Evolutionary conservation across 2,329 filamentous ascomycete genomes (phyloP), one percentile per base, ranked within the genome.

Genomic region (Pestalotiopsis sp.): DNA sequence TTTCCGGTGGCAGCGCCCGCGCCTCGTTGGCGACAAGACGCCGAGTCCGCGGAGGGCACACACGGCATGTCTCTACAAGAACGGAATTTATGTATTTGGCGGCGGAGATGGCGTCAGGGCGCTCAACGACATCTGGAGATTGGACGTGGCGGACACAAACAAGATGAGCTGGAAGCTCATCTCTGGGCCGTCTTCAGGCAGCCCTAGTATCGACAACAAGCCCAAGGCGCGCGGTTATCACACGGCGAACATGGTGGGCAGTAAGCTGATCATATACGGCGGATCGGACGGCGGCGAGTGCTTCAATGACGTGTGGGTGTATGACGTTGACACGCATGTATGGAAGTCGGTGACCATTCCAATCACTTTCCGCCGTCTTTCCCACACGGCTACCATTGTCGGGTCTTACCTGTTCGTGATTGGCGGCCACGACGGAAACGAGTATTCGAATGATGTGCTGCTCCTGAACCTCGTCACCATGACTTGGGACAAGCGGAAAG

Each of bases 301-400:
- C 79, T 92, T 92, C 80, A 87, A 90, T 76, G 90, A 92, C 75
- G 90, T 92, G 56, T 92, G 90, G 90, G 87, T 92, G 38, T 92
- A 91, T 80, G 90, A 92, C 76, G 87, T 92, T 5, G 90, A 92
- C 65, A 85, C 83, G 52, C 83, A 86, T 68, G 72, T 82, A 27
- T 92, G 91, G 89, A 87, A 86, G 70, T 76, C 82, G 6, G 90
- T 91, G 67, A 77, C 82, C 68, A 89, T 91, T 27, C 85, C 89
- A 23, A 76, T 87, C 45, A 87, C 88, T n/a, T 91, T 86, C 77
- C 86, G 89, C 52, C 87, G 90, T 23, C 83, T 92, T 65, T 91
- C 89, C 27, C 90, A 92, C 76, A 91, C 90, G 31, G 87, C 90
- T 57, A 92, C 90, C 20, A 87, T 92, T 57, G 89, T 92, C 14